Evolutionary conservation across 2,329 filamentous ascomycete species (phyloP).

Genomic region (Chaetomium sp.): DNA sequence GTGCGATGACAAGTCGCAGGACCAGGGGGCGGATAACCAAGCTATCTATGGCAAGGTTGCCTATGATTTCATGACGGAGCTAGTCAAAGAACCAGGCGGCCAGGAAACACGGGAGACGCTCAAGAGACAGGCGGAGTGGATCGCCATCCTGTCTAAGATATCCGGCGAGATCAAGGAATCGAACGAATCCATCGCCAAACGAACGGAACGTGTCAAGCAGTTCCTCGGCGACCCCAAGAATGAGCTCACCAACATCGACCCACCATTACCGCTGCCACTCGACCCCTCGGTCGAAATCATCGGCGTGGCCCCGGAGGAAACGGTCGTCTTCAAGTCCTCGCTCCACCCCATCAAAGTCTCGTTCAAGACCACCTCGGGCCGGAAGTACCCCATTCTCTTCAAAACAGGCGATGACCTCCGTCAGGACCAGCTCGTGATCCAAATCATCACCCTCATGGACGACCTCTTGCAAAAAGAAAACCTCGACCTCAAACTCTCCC

Average conservation of each 20-base stretch:
- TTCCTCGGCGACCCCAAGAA: conserved; percentile 85
- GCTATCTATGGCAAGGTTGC: conserved; percentile 89
- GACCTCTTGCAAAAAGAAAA: conserved; percentile 93
- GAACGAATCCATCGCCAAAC: conserved; percentile 68
- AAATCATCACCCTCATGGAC: conserved; percentile 97
- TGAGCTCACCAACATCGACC: conserved; percentile 75
- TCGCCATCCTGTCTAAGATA: conserved; percentile 80
- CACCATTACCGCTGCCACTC: conserved; percentile 78
- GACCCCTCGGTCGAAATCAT: conserved; percentile 76
- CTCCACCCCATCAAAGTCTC: conserved; percentile 85
- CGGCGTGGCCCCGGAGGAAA: conserved; percentile 76
- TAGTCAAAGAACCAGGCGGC: conserved; percentile 66
- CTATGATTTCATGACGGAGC: conserved; percentile 89
- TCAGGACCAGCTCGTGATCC: conserved; percentile 94
- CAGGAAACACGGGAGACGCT: conserved; percentile 68
- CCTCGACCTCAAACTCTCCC: conserved; percentile 86
- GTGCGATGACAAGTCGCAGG: conserved; percentile 75
- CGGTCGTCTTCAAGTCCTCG: conserved; percentile 91
- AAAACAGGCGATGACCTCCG: conserved; percentile 95
- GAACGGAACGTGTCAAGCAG: conserved; percentile 78
- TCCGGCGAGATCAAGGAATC: conserved; percentile 82
- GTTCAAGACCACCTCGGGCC: conserved; percentile 73
- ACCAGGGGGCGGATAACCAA: conserved; percentile 67
- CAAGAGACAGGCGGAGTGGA: conserved; percentile 79
- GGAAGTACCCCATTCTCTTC: conserved; percentile 88